Conservation (phyloP, 2,329 filamentous ascomycete species). For the Apiospora hydei region DNA sequence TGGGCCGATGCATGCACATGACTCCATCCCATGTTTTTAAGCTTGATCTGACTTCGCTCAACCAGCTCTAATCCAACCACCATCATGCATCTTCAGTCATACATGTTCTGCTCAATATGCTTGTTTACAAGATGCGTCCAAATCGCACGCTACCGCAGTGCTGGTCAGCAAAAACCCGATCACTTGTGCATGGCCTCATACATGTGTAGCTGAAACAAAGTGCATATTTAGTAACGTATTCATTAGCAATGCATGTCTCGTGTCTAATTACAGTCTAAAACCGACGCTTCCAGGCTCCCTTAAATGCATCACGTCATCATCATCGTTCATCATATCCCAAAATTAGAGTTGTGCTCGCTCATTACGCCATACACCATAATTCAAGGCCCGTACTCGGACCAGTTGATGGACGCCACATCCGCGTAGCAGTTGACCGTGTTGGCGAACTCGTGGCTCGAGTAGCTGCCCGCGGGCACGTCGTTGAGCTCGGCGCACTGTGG, state of each 20-base stretch:
- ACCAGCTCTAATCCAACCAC: background rate
- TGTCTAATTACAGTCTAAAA: background rate
- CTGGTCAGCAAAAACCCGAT: too few species aligned
- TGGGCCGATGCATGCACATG: background rate
- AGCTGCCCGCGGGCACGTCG: slow-evolving; percentile 44
- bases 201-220: too few species aligned
- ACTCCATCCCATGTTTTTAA: background rate
- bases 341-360: too few species aligned
- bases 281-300: too few species aligned
- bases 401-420: slow-evolving; percentile 48
- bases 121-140: too few species aligned
- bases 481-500: slow-evolving; percentile 51
- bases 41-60: background rate
- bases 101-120: too few species aligned
- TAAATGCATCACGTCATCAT: background rate
- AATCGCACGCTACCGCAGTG: too few species aligned
- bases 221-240: too few species aligned
- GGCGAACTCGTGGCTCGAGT: slow-evolving; percentile 49
- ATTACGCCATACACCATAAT: background rate
- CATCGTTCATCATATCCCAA: background rate
- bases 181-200: too few species aligned
- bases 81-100: too few species aligned
- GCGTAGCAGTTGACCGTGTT: slow-evolving; percentile 49
- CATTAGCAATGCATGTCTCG: background rate
- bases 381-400: slow-evolving; percentile 41